Evolutionary conservation across 805 yeast species (phyloP).

Genomic region (Candida tibetensis): DNA sequence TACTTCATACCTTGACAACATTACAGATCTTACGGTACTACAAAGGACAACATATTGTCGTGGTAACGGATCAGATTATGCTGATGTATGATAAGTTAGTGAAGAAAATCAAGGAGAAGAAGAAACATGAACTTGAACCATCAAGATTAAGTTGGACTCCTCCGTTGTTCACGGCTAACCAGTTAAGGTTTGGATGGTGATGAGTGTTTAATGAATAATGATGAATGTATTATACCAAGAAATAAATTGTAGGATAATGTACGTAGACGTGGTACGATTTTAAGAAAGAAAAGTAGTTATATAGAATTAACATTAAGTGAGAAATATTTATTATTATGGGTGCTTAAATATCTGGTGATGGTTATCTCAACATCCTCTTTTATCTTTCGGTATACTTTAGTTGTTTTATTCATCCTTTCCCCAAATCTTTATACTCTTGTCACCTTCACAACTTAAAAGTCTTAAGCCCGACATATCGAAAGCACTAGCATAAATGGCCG

Average conservation of each 20-base stretch:
- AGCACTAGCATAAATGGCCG: constrained; percentile 66
- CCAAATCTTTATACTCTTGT: constrained; percentile 82
- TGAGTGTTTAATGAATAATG: constrained; percentile 1
- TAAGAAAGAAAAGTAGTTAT: not conserved
- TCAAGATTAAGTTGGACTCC: constrained; percentile 83
- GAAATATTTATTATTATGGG: too few relatives aligned
- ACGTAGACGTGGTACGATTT: too few relatives aligned
- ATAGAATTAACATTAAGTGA: not conserved
- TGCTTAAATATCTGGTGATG: too few relatives aligned
- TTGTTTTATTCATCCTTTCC: constrained; percentile 30
- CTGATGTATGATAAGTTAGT: constrained; percentile 66
- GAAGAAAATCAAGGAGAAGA: constrained; percentile 55
- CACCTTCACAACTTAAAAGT: constrained; percentile 85
- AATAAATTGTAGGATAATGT: too few relatives aligned
- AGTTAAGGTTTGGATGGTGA: constrained; percentile 93
- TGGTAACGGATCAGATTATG: constrained; percentile 79
- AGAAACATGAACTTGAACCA: constrained; percentile 74
- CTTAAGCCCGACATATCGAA: constrained; percentile 82
- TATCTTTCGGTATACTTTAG: not conserved
- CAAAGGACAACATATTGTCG: constrained; percentile 90
- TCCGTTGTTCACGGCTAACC: constrained; percentile 94
- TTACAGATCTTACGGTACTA: constrained; percentile 86
- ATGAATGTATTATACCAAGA: not conserved
- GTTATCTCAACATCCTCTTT: too few relatives aligned
- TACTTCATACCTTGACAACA: constrained; percentile 88